Percentiles rank a stretch among this genome's conserved stretches.
Conservation (phyloP, 129 eudicot species). For the Lactuca sativa region DNA sequence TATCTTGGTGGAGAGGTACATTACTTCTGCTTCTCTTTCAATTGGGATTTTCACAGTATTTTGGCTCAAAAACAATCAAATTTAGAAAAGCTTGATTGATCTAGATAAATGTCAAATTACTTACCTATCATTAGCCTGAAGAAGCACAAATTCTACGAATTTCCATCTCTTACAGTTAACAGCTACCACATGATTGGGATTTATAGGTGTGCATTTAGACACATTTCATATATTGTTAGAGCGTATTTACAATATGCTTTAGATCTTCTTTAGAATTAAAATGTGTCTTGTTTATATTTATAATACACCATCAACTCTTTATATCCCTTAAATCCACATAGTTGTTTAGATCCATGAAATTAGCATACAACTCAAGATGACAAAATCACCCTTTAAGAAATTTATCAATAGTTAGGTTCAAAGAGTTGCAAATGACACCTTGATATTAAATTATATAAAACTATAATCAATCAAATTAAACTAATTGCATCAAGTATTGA, state of each 20-base stretch:
- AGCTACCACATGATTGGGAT: background rate
- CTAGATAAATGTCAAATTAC: background rate
- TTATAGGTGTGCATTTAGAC: conserved; percentile 7
- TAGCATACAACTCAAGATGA: background rate
- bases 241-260: background rate
- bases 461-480: background rate
- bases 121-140: background rate
- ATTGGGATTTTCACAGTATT: background rate
- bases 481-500: conserved; percentile 1
- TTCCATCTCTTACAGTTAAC: background rate
- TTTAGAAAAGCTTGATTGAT: background rate
- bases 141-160: background rate
- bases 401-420: background rate
- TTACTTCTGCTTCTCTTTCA: conserved; percentile 6
- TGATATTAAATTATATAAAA: conserved; percentile 1
- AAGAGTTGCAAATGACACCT: background rate
- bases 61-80: background rate
- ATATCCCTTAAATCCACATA: background rate
- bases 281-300: background rate
- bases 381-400: background rate
- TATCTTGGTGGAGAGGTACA: conserved; percentile 97
- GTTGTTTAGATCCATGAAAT: background rate
- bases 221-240: background rate
- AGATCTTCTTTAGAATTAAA: background rate
- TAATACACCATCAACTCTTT: background rate